Evolutionary conservation across 2,329 filamentous ascomycete genomes (phyloP).

Genomic region (Penicillium sp.): DNA sequence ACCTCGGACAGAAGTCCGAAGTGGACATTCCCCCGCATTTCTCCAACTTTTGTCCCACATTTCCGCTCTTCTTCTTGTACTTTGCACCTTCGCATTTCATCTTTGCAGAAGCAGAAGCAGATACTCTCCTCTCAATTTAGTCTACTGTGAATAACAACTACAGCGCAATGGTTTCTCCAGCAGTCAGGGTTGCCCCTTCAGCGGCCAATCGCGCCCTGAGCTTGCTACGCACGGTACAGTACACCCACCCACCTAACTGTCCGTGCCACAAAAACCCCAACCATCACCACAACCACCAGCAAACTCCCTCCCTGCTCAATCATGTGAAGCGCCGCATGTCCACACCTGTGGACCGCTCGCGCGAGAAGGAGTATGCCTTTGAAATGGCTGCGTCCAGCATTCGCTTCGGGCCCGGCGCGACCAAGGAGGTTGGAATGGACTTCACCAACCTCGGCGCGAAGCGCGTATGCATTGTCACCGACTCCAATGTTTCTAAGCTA

Average conservation of each 20-base stretch:
- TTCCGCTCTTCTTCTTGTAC: background rate
- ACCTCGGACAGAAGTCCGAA: conserved; percentile 28
- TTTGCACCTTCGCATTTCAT: conserved; percentile 7
- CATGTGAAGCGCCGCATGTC: conserved; percentile 64
- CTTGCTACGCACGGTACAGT: conserved; percentile 85
- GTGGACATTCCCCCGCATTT: conserved; percentile 17
- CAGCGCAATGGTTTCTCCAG: conserved; percentile 35
- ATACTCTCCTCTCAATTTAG: background rate
- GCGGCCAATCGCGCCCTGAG: conserved; percentile 52
- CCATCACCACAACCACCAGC: conserved; percentile 70
- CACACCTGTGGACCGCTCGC: conserved; percentile 69
- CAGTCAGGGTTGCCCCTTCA: conserved; percentile 47
- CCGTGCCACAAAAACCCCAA: conserved; percentile 90
- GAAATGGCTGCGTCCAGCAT: conserved; percentile 97
- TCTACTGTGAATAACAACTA: background rate
- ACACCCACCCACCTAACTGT: conserved; percentile 79
- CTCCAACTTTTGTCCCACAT: conserved; percentile 22
- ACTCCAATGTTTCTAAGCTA: conserved; percentile 74
- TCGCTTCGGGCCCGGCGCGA: conserved; percentile 87
- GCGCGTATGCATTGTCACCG: conserved; percentile 89
- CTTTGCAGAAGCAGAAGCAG: too few relatives aligned
- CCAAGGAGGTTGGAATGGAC: conserved; percentile 97
- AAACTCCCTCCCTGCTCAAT: conserved; percentile 47
- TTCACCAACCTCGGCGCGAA: conserved; percentile 85
- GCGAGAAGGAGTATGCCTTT: conserved; percentile 94